Evolutionary conservation across 1,284 basidiomycete genomes (phyloP).

Genomic region (Inonotus hispidus): DNA sequence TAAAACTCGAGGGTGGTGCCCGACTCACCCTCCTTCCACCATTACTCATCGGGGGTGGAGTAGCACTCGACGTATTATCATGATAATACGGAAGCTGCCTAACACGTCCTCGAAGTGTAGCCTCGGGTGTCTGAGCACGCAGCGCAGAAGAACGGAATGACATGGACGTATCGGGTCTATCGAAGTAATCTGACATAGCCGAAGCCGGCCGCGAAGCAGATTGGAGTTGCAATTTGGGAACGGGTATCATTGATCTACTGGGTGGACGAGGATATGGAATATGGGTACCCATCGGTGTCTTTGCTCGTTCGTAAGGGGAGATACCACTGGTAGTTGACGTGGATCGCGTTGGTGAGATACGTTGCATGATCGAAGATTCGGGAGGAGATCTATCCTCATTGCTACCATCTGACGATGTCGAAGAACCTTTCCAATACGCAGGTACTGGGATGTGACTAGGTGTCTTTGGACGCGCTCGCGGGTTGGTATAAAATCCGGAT

Average conservation of each 20-base stretch:
- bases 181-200: slow-evolving; percentile 57
- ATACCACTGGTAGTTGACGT: slow-evolving; percentile 30
- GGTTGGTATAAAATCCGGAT: slow-evolving; percentile 8
- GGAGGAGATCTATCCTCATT: slow-evolving; percentile 41
- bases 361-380: slow-evolving; percentile 40
- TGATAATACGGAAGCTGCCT: slow-evolving; percentile 51
- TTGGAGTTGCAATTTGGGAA: slow-evolving; percentile 65
- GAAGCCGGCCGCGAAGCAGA: slow-evolving; percentile 65
- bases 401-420: slow-evolving; percentile 38
- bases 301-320: slow-evolving; percentile 26
- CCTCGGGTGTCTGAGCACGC: slow-evolving; percentile 67
- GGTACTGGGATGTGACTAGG: slow-evolving; percentile 72
- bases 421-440: slow-evolving; percentile 41
- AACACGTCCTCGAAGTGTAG: slow-evolving; percentile 47
- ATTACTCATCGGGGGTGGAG: background rate
- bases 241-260: slow-evolving; percentile 76
- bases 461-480: slow-evolving; percentile 62
- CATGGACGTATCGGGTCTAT: slow-evolving; percentile 47
- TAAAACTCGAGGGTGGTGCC: slow-evolving; percentile 72
- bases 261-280: slow-evolving; percentile 64
- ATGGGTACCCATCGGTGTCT: slow-evolving; percentile 35
- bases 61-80: slow-evolving; percentile 26
- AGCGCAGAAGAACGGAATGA: slow-evolving; percentile 42
- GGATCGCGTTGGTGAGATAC: slow-evolving; percentile 59
- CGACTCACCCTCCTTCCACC: slow-evolving; percentile 38